Base-by-base conservation (phyloP, 768 basidiomycete species). In the Gloeopeniophorella convolvens region DNA sequence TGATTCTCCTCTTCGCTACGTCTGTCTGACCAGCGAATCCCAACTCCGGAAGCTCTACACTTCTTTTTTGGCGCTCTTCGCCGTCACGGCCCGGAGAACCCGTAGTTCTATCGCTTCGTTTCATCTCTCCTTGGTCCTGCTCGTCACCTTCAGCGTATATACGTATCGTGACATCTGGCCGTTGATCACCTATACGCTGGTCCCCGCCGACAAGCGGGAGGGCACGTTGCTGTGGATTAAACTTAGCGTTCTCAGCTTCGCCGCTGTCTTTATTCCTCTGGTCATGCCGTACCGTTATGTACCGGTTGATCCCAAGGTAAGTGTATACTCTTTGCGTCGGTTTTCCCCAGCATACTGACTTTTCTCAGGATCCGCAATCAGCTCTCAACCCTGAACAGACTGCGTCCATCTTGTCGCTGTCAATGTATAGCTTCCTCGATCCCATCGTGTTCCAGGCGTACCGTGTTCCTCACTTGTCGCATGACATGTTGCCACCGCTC, bases 151-250 rank as follows among this genome's bases (percentile, higher is more conserved):
- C 60, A 56, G 57, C 9, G 69, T 80, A 7, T 84, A 73, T 57
- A 64, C 66, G 28, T 81, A 80, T 58, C 73, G 82, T n/a, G 75
- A 79, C 58, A 42, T 85, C 6, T 82, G 71, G 62, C 84, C 83
- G 11, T 59, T 84, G 8, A 65, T 72, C 13, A 84, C 80, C 0
- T 82, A 69, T 62, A 70, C 68, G n/a, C 64, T 71, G 20, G 30
- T 47, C 12, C 79, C 82, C 6, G 52, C 66, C n/a, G 84, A 86
- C 56, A 57, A 61, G 2, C 59, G 60, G 1, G 77, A 77, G 56
- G 75, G 78, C 6, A 51, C 62, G 42, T 50, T 78, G 28, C 62
- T 83, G 16, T 85, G 83, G 82, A 63, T 65, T 3, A 76, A 81
- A 60, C 49, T 81, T 4, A 59, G 52, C n/a, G 42, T 78, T 10